phyloP scores from a whole-genome alignment of 345 rosid species.

The Pseudoturritis turrita region DNA sequence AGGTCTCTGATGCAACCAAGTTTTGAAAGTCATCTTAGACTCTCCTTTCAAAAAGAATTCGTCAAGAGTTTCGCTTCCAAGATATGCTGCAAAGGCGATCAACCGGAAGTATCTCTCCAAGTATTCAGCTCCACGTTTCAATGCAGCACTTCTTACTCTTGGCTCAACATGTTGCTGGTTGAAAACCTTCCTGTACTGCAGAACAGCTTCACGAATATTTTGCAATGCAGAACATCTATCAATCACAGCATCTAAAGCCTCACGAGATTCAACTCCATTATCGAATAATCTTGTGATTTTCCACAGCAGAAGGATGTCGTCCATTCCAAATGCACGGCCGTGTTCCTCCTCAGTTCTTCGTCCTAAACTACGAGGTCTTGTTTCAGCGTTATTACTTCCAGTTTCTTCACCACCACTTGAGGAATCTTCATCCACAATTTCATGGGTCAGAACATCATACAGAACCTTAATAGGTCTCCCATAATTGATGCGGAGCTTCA shows the following conservation, averaged over 20 bases:
- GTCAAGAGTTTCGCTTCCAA: slow-evolving; percentile 93
- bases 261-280: slow-evolving; percentile 86
- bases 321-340: slow-evolving; percentile 76
- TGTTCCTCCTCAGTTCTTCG: slow-evolving; percentile 43
- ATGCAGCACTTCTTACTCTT: slow-evolving; percentile 80
- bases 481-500: slow-evolving; percentile 76
- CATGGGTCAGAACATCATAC: slow-evolving; percentile 47
- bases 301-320: slow-evolving; percentile 78
- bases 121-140: slow-evolving; percentile 94
- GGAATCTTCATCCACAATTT: slow-evolving; percentile 71
- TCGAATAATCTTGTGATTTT: slow-evolving; percentile 93
- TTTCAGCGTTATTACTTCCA: slow-evolving; percentile 41
- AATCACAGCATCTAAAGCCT: slow-evolving; percentile 86
- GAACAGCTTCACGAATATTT: slow-evolving; percentile 93
- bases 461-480: slow-evolving; percentile 84
- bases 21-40: slow-evolving; percentile 72
- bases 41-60: slow-evolving; percentile 82
- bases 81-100: slow-evolving; percentile 97
- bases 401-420: slow-evolving; percentile 90
- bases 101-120: slow-evolving; percentile 84
- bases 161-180: slow-evolving; percentile 94
- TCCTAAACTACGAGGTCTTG: slow-evolving; percentile 34
- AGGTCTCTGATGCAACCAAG: slow-evolving; percentile 82
- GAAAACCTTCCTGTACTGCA: slow-evolving; percentile 74
- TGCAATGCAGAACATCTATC: slow-evolving; percentile 96